These are phyloP conservation scores for Flaveria trinervia DNA, from an alignment of 129 eudicot species.

Conservation along the genomic window DNA sequence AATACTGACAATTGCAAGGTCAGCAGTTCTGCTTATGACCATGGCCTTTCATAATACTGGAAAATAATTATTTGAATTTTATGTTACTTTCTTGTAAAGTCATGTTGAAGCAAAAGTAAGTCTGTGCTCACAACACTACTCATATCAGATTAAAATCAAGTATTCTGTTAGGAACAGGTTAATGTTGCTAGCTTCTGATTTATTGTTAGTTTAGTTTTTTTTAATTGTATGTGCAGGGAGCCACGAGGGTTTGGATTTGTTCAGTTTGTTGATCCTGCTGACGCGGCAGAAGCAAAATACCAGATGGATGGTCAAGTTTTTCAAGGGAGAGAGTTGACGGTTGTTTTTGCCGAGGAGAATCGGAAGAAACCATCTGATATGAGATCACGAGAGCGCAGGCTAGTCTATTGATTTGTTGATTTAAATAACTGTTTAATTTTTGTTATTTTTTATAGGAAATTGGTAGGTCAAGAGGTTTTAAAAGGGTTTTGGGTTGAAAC, in stretches of 20 bases:
- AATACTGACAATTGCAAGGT: conserved; percentile 56
- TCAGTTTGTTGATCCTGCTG: conserved; percentile 66
- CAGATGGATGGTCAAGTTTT: conserved; percentile 60
- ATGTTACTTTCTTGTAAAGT: background rate
- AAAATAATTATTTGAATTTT: background rate
- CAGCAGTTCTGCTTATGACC: conserved; percentile 60
- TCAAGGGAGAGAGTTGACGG: conserved; percentile 54
- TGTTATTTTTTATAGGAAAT: background rate
- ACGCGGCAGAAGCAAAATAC: conserved; percentile 59
- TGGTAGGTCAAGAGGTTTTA: background rate
- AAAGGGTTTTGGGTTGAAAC: no score
- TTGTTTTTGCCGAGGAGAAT: conserved; percentile 69
- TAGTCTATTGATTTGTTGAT: background rate
- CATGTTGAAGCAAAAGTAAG: conserved; percentile 9
- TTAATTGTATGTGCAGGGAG: conserved; percentile 39
- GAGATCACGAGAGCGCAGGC: conserved; percentile 55
- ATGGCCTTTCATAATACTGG: conserved; percentile 40
- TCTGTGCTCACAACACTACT: conserved; percentile 10
- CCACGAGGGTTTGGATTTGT: conserved; percentile 86
- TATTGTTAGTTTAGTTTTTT: background rate
- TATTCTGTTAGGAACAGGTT: background rate
- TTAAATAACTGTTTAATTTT: background rate
- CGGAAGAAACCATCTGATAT: conserved; percentile 61
- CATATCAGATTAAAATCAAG: background rate
- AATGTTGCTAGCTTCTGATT: background rate